Evolutionary conservation across 306 rosid species (phyloP), one percentile per base, ranked within the genome.

Genomic region (Lagenaria siceraria): DNA sequence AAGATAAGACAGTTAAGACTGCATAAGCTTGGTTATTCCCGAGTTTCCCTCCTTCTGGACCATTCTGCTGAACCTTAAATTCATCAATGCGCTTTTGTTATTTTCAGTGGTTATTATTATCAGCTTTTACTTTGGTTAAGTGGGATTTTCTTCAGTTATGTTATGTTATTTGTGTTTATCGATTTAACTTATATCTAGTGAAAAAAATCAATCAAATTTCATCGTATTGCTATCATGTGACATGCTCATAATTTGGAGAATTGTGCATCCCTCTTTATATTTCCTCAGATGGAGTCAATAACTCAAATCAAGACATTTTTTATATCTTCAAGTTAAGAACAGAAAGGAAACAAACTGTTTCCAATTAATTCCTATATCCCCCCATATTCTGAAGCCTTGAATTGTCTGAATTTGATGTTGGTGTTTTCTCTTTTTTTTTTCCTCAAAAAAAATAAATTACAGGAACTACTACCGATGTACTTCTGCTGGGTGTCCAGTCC

Each of bases 391-490:
- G 12, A n/a, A 48, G 76, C 76, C 38, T 48, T 54, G 66, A 51
- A 25, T 55, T 7, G 5, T 36, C 35, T 59, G 58, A 58, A 46
- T 18, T 15, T 60, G 58, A 43, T 8, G 52, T 40, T 66, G 72
- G 78, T 63, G 78, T 46, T 46, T 51, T 5, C 21, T 40, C 72
- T 78, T 66, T 31, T 25, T 27, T 59, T 27, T 59, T 29, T 29
- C 3, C 33, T 4, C 33, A 2, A 2, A 29, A 12, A 14, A 68
- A 51, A 17, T 17, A 51, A 51, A 51, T 19, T 78, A 27, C 90
- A 96, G 99, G 84, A 96, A 96, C 92, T 96, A 96, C 86, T 96
- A 96, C 66, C 86, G 99, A 88, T 96, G 99, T 79, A 96, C 99
- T 81, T 96, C 99, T 29, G 99, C 99, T 14, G 98, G 98, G 75